Conservation (phyloP, 2,329 filamentous ascomycete genomes). For the Diaporthe ampelina region DNA sequence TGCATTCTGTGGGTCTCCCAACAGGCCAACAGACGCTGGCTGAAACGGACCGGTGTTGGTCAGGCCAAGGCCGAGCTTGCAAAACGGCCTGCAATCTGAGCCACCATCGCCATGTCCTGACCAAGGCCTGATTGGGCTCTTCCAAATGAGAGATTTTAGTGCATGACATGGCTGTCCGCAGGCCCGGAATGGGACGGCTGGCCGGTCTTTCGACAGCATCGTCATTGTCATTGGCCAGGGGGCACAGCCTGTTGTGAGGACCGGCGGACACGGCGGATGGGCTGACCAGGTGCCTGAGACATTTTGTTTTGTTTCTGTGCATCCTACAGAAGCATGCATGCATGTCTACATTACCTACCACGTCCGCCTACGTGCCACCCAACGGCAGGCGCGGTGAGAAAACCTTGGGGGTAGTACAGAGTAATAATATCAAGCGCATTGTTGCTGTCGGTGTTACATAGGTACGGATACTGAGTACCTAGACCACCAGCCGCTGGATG, state of each 20-base stretch:
- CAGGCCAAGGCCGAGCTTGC: conserved; percentile 34
- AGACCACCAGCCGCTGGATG: too few relatives aligned
- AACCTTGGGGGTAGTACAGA: conserved; percentile 15
- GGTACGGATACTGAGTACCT: too few relatives aligned
- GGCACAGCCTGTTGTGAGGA: conserved; percentile 2
- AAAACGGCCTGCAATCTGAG: conserved; percentile 33
- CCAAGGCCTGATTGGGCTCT: conserved; percentile 29
- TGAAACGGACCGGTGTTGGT: conserved; percentile 36
- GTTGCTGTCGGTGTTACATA: neutral
- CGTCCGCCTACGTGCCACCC: neutral
- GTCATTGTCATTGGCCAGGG: conserved; percentile 27
- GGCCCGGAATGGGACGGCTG: conserved; percentile 21
- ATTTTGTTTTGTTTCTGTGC: conserved; percentile 22
- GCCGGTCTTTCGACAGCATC: conserved; percentile 26
- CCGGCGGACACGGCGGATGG: conserved; percentile 18
- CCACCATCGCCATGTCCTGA: conserved; percentile 26
- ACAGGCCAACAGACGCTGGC: conserved; percentile 32
- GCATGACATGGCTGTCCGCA: conserved; percentile 21
- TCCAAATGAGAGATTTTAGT: conserved; percentile 34
- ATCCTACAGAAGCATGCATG: conserved; percentile 1
- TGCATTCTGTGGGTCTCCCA: neutral
- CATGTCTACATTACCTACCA: neutral
- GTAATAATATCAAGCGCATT: too few relatives aligned
- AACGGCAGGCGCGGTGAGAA: neutral
- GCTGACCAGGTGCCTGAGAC: conserved; percentile 27